Evolutionary conservation across 2,329 filamentous ascomycete genomes (phyloP), one percentile per base, ranked within the genome.

Genomic region (Monilinia fructigena): DNA sequence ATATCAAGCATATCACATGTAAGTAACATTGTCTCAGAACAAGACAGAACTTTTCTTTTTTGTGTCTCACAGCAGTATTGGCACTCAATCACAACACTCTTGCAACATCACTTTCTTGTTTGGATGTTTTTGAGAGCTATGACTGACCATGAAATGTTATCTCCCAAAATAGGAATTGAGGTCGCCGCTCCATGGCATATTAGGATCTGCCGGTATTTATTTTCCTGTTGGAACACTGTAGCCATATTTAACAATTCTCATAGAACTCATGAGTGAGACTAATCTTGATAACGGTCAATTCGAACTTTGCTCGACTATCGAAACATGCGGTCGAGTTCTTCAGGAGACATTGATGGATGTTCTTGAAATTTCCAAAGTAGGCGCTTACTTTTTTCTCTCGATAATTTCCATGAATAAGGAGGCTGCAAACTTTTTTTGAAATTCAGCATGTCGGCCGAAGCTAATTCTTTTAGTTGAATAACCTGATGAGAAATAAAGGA

Each of bases 141-240:
- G 38, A 48, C 45, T 61, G n/a, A 61, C 18, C 23, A 38, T 50
- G 23, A 12, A n/a, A 50, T 14, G n/a, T 8, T 14, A n/a, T 50
- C n/a, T 14, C n/a, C 18, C 16, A 23, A 8, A 42, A 42, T 31
- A 68, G 66, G 85, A 88, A 72, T 75, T 88, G 12, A 79, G 85
- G 11, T 85, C 82, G 1, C 85, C 85, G 0, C 76, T 88, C 0
- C 85, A 88, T 55, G 85, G 85, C 2, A 82, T 87, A 38, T 75
- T 87, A 0, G 80, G 82, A 0, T 83, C 77, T 54, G 77, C 78
- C 2, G 83, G 85, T 66, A 66, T 50, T 20, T 61, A 50, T 40
- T 7, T 61, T 20, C 14, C 50, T 28, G 1, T 35, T 40, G 14
- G 28, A 50, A 23, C 8, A 11, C 8, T 50, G 11, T 35, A 20